A percentile compares a stretch with the other conserved stretches of the same genome.
Evolutionary conservation across 768 basidiomycete genomes (phyloP).

Genomic region (Mycena floridula): DNA sequence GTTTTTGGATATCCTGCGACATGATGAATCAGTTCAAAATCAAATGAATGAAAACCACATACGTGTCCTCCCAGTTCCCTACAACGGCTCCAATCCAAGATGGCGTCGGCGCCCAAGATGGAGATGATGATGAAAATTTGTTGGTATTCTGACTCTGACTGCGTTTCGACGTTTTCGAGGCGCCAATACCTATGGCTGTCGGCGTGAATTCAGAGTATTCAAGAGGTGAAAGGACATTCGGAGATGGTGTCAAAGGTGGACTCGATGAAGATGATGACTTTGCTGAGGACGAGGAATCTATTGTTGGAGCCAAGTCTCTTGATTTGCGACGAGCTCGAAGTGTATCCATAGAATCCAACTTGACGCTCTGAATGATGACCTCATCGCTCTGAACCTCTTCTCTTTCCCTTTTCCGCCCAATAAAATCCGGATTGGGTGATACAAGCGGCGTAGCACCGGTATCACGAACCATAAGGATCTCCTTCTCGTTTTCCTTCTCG

Average conservation of each 20-base stretch:
- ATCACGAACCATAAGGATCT: constrained; percentile 37
- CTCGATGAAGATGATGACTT: not conserved
- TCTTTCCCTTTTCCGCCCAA: constrained; percentile 13
- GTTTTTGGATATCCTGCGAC: constrained; percentile 52
- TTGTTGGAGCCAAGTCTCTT: not conserved
- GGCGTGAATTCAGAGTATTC: not conserved
- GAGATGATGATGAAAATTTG: not conserved
- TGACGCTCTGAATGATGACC: not conserved
- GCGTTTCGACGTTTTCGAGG: not conserved
- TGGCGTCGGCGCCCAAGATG: too few relatives aligned
- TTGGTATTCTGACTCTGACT: too few relatives aligned
- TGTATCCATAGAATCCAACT: not conserved
- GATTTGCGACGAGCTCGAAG: not conserved
- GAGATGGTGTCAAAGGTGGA: not conserved
- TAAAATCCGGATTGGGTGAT: constrained; percentile 43
- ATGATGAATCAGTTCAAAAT: constrained; percentile 1
- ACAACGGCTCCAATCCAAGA: constrained; percentile 51
- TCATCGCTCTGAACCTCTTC: too few relatives aligned
- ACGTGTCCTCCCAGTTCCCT: constrained; percentile 60
- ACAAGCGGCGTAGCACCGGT: constrained; percentile 44
- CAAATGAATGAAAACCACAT: constrained; percentile 19
- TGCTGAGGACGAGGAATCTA: not conserved
- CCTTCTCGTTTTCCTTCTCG: constrained; percentile 21
- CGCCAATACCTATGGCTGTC: not conserved
- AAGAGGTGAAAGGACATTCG: not conserved